Evolutionary conservation across 2,329 filamentous ascomycete species (phyloP), one percentile per base, ranked within the genome.

Genomic region (Penicillium sp.): DNA sequence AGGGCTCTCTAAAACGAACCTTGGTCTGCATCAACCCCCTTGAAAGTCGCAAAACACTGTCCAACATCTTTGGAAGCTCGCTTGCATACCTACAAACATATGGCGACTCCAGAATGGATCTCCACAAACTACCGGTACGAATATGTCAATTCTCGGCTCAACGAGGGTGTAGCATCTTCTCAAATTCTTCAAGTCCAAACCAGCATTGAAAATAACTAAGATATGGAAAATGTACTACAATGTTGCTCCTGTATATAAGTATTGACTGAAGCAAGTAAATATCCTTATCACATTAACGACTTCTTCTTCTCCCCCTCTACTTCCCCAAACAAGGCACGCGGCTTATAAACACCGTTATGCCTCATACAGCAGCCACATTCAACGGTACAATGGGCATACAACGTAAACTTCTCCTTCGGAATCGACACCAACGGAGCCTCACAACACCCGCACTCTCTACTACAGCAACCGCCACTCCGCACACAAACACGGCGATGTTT

Each of bases 361-460:
- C 28, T 45, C 24, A 33, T 30, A 30, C 50, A 45, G 23, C 50
- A 52, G 24, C 38, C 38, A 45, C 50, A 52, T 28, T 52, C 50
- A 16, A 24, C 14, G 26, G 50, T 52, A 20, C 40, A 52, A 26
- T 52, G 40, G 18, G 5, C 50, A 52, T 52, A 52, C 40, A 46
- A 7, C 4, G 18, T 42, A 11, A 24, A 18, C 6, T 45, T 42
- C 40, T 46, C 20, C 16, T 45, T 52, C 38, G 28, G 18, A 14
- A 14, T 21, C 28, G 18, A 30, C 14, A 30, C 23, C 12, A 52
- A 24, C 45, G 40, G 50, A 20, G 14, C 33, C 46, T 52, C 50
- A 20, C 50, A 52, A 35, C 50, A 46, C 8, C 38, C 50, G 43
- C 40, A 52, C 14, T 46, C 35, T 28, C 40, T n/a, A 52, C 24